phyloP scores from a whole-genome alignment of 73 alveolate genomes.

The Tetrahymena thermophila region DNA sequence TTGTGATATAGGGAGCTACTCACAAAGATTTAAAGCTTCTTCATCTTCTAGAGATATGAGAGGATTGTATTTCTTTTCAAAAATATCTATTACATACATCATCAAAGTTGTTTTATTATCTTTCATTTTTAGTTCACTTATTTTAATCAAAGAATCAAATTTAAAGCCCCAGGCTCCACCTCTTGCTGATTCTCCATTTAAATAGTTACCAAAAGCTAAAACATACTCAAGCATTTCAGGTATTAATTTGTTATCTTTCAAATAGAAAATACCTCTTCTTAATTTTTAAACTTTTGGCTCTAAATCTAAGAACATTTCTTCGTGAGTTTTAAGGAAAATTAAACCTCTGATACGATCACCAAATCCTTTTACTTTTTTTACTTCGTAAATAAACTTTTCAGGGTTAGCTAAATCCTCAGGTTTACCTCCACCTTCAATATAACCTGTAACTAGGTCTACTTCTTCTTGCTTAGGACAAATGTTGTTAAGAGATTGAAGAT shows the following conservation, averaged over 20 bases:
- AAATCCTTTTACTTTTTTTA: slow-evolving; percentile 52
- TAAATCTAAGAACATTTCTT: slow-evolving; percentile 50
- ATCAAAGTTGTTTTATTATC: slow-evolving; percentile 67
- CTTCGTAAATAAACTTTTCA: slow-evolving; percentile 52
- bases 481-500: slow-evolving; percentile 47
- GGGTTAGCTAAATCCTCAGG: slow-evolving; percentile 48
- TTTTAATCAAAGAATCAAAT: slow-evolving; percentile 51
- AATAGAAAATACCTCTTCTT: slow-evolving; percentile 34
- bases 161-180: slow-evolving; percentile 85
- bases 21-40: slow-evolving; percentile 34
- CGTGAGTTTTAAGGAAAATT: slow-evolving; percentile 43
- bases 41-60: slow-evolving; percentile 25
- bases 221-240: slow-evolving; percentile 49
- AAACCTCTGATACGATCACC: slow-evolving; percentile 57
- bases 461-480: slow-evolving; percentile 57
- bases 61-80: slow-evolving; percentile 30
- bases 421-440: slow-evolving; percentile 51
- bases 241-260: slow-evolving; percentile 40
- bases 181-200: slow-evolving; percentile 71
- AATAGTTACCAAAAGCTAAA: slow-evolving; percentile 72
- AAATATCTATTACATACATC: slow-evolving; percentile 42
- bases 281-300: slow-evolving; percentile 43
- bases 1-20: slow-evolving; percentile 28
- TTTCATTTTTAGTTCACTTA: slow-evolving; percentile 59
- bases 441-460: slow-evolving; percentile 33